Percentiles rank a stretch among this genome's conserved stretches.
Conservation (phyloP, 2,329 filamentous ascomycete genomes). For the Penicillium sp. region DNA sequence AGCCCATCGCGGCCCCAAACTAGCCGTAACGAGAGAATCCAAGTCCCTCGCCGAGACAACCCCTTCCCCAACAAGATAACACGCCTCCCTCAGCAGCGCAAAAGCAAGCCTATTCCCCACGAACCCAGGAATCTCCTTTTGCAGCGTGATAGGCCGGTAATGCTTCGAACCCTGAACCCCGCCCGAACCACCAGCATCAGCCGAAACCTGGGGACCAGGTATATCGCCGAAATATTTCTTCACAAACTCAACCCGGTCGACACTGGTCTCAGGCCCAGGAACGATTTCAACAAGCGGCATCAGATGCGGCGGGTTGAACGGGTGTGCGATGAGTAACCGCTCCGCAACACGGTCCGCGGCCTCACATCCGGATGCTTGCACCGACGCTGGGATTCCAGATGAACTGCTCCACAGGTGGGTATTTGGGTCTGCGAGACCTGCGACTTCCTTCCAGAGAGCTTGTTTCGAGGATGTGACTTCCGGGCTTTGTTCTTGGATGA, state of each 20-base stretch:
- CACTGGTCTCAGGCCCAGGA: constrained; percentile 45
- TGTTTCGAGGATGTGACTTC: constrained; percentile 54
- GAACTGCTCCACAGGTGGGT: constrained; percentile 59
- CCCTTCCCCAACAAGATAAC: constrained; percentile 53
- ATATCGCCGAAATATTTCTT: constrained; percentile 41
- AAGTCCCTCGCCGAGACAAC: constrained; percentile 54
- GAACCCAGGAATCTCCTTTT: constrained; percentile 55
- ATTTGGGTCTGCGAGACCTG: constrained; percentile 42
- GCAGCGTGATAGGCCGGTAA: constrained; percentile 49
- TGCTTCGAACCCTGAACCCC: constrained; percentile 4
- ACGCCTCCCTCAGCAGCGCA: constrained; percentile 55
- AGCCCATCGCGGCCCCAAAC: constrained; percentile 56
- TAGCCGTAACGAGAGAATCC: constrained; percentile 52
- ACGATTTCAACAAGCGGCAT: constrained; percentile 62
- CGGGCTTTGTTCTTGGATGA: constrained; percentile 61
- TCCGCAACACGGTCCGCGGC: constrained; percentile 38
- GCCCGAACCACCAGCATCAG: background rate
- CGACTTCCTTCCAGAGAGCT: constrained; percentile 52
- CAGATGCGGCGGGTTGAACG: constrained; percentile 61
- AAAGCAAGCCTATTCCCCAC: constrained; percentile 59
- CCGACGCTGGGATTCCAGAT: constrained; percentile 56
- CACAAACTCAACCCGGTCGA: constrained; percentile 28
- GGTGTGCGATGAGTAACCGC: constrained; percentile 57
- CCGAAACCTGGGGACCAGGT: constrained; percentile 9
- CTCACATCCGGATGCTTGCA: constrained; percentile 35